Evolutionary conservation across 73 alveolate genomes (phyloP), one percentile per base, ranked within the genome.

Genomic region (Durusdinium trenchii): DNA sequence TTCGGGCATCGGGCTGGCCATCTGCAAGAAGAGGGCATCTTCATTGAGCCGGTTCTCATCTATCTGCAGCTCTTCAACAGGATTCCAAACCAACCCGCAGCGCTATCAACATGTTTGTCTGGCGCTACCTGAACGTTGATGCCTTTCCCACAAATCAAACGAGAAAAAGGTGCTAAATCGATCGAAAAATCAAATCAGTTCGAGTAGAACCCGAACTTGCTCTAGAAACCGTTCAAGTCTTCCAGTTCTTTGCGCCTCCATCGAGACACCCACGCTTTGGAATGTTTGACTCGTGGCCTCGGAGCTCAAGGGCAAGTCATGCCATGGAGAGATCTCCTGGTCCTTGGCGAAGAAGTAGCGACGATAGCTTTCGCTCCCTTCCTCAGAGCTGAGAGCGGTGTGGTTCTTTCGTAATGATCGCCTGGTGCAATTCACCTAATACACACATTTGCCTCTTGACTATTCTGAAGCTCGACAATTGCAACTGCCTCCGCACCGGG

Each of bases 251-350:
- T 71, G 52, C 84, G 38, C 9, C 42, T 36, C 50, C 48, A 71
- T 26, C n/a, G 50, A 38, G 87, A 5, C 62, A 54, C 67, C 94
- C 79, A 5, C 6, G 14, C 89, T 32, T 32, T n/a, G n/a, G n/a
- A n/a, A n/a, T n/a, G n/a, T n/a, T n/a, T n/a, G n/a, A 6, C 47
- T 50, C 51, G 30, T 38, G 64, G 16, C 97, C 97, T 91, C 97
- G 32, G 78, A 35, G n/a, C 64, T n/a, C 89, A 91, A 76, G 48
- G 97, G 97, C 89, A 91, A 76, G 60, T 91, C 97, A 36, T 91
- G 97, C 97, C 97, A 91, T 30, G 97, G 97, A 16, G 97, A 91
- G 16, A 91, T 91, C 97, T 91, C 97, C 46, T 67, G 76, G 78
- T 48, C 89, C 45, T 76, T 52, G 52, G 76, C 45, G 61, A 91